A percentile compares a stretch with the other conserved stretches of the same genome.
phyloP scores from a whole-genome alignment of 352 stramenopile species.

The Pythium brassicae region DNA sequence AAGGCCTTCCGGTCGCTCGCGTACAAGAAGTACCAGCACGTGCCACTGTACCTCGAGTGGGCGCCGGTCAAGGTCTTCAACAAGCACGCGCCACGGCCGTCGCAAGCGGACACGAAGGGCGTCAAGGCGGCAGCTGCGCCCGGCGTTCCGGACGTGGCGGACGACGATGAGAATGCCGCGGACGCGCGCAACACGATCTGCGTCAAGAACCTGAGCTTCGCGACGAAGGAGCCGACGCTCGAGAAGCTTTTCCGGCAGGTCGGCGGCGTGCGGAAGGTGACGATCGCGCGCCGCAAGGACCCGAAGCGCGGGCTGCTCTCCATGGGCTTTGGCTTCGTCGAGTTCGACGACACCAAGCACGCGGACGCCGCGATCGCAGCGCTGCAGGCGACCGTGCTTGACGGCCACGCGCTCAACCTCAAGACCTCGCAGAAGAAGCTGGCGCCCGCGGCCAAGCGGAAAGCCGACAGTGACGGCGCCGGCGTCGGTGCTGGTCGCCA shows the following conservation, averaged over 20 bases:
- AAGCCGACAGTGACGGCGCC: constrained; percentile 25
- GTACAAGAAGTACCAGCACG: constrained; percentile 98
- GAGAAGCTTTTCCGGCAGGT: constrained; percentile 64
- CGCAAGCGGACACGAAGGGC: constrained; percentile 30
- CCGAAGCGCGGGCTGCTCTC: constrained; percentile 86
- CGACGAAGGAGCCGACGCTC: constrained; percentile 89
- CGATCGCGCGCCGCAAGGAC: constrained; percentile 80
- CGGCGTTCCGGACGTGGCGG: constrained; percentile 37
- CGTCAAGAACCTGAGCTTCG: constrained; percentile 99
- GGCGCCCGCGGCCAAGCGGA: constrained; percentile 33
- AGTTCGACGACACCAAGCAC: constrained; percentile 89
- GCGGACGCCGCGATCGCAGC: constrained; percentile 80
- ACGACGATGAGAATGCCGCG: constrained; percentile 63
- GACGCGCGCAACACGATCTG: constrained; percentile 90
- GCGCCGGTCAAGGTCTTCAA: constrained; percentile 88
- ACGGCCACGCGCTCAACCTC: constrained; percentile 94
- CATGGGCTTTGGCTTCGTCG: constrained; percentile 99
- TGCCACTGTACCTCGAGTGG: constrained; percentile 99
- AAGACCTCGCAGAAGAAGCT: constrained; percentile 92
- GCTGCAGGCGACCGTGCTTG: constrained; percentile 85
- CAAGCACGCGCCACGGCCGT: constrained; percentile 3
- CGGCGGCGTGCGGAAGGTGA: constrained; percentile 81
- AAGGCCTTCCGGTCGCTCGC: constrained; percentile 95
- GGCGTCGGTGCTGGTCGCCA: constrained; percentile 32
- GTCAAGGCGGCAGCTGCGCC: constrained; percentile 46